A percentile compares a stretch with the other conserved stretches of the same genome.
Conservation (phyloP, 164 flowering plant genomes). For the Sedum album region DNA sequence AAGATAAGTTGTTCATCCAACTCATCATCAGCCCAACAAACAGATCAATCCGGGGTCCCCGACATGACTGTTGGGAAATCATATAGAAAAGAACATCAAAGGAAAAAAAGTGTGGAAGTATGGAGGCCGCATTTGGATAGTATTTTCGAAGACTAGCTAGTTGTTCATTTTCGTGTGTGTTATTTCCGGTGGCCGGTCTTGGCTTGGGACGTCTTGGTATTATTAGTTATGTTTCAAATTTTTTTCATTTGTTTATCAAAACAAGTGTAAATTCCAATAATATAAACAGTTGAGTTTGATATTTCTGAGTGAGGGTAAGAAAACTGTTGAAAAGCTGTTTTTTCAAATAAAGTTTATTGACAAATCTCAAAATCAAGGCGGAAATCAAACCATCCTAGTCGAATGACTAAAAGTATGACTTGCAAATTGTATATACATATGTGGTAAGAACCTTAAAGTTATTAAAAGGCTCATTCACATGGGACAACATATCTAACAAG, state of each 20-base stretch:
- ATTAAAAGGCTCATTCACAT: neutral
- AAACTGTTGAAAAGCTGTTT: too few relatives aligned
- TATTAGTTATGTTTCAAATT: neutral
- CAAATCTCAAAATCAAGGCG: too few relatives aligned
- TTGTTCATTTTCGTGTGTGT: neutral
- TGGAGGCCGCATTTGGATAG: slow-evolving; percentile 76
- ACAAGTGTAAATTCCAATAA: slow-evolving; percentile 23
- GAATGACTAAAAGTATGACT: too few relatives aligned
- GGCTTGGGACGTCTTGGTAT: slow-evolving; percentile 13
- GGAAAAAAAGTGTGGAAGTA: slow-evolving; percentile 27
- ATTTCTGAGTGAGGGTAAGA: too few relatives aligned
- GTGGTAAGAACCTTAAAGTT: too few relatives aligned
- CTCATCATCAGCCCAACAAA: neutral
- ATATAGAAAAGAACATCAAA: slow-evolving; percentile 26
- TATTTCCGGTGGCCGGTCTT: slow-evolving; percentile 15
- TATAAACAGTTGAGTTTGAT: neutral
- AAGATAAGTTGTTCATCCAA: slow-evolving; percentile 11
- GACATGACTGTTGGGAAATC: neutral
- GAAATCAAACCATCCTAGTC: too few relatives aligned
- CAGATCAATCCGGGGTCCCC: neutral
- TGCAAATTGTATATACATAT: too few relatives aligned
- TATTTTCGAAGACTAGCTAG: slow-evolving; percentile 47
- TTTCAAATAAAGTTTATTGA: too few relatives aligned
- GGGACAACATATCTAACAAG: neutral
- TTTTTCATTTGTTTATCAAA: slow-evolving; percentile 14